Conservation (phyloP, 345 rosid genomes). For the Eucalyptus globulus region DNA sequence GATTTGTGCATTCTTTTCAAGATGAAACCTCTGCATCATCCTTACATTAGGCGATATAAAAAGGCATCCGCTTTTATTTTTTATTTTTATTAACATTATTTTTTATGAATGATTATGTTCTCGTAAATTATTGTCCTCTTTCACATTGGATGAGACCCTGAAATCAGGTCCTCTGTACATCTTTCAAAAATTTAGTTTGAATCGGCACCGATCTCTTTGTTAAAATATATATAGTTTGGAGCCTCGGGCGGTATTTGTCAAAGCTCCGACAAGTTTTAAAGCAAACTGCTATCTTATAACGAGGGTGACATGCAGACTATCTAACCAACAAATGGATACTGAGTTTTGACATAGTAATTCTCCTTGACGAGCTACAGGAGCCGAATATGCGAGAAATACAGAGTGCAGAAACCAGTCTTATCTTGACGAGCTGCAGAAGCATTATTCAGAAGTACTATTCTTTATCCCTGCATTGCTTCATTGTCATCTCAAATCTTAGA, state of each 20-base stretch:
- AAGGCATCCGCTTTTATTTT: not conserved
- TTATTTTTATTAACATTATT: not conserved
- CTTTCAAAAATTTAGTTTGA: not conserved
- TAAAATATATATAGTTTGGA: not conserved
- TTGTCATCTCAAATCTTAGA: slow-evolving; percentile 31
- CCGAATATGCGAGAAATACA: not conserved
- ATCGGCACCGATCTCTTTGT: not conserved
- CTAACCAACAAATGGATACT: not conserved
- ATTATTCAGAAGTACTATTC: not conserved
- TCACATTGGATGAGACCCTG: not conserved
- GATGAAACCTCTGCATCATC: not conserved
- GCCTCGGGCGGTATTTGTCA: not conserved
- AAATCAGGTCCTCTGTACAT: not conserved
- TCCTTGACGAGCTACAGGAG: not conserved
- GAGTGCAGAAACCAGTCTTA: not conserved
- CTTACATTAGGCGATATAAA: not conserved
- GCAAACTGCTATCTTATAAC: not conserved
- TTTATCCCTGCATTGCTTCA: not conserved
- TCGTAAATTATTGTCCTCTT: not conserved
- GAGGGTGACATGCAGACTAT: not conserved
- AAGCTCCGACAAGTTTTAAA: not conserved
- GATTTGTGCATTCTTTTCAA: not conserved
- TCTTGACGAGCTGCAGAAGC: not conserved
- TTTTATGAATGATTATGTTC: not conserved
- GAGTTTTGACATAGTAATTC: not conserved